Conservation (phyloP, 352 stramenopile species). For the Globisporangium irregulare region DNA sequence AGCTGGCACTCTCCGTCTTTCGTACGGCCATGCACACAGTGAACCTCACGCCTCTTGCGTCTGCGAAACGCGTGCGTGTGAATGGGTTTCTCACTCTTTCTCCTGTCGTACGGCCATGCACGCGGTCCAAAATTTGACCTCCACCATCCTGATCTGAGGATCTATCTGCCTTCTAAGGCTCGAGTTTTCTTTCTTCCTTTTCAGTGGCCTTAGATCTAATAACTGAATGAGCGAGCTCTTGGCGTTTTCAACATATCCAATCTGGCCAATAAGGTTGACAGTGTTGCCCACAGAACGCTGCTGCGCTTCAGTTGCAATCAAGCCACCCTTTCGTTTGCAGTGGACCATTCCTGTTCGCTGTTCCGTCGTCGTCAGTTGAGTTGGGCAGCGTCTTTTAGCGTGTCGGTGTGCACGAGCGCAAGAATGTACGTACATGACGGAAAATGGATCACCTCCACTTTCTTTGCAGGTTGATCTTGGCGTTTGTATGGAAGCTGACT, state of each 20-base stretch:
- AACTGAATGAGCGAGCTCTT: neutral
- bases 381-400: neutral
- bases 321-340: neutral
- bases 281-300: too few species aligned
- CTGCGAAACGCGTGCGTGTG: neutral
- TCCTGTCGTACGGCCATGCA: slow-evolving; percentile 2
- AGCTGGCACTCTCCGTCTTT: neutral
- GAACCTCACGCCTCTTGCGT: neutral
- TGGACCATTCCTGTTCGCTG: neutral
- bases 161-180: neutral
- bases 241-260: too few species aligned
- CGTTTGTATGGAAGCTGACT: neutral
- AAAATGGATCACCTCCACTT: too few species aligned
- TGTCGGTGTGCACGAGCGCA: neutral
- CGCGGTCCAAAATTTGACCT: neutral
- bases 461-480: neutral
- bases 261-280: too few species aligned
- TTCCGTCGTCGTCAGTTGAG: neutral
- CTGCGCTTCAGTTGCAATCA: too few species aligned
- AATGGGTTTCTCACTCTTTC: neutral
- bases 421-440: neutral
- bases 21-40: slow-evolving; percentile 2
- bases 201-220: neutral
- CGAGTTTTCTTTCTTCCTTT: too few species aligned
- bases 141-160: neutral